These are phyloP conservation scores for Mimosa pudica DNA, from an alignment of 306 rosid genomes.

Conservation along the genomic window DNA sequence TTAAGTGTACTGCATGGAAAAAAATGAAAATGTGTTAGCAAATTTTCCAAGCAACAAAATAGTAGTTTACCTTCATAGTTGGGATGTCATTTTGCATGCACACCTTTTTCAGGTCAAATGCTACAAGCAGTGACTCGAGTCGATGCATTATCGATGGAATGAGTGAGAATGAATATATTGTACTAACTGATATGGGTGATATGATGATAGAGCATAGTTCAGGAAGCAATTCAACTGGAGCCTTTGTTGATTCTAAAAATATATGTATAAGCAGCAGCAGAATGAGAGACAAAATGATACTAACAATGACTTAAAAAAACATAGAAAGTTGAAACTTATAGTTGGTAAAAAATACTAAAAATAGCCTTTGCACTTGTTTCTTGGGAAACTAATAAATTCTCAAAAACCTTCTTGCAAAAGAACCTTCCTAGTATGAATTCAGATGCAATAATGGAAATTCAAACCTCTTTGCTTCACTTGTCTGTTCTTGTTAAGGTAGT, in stretches of 20 bases:
- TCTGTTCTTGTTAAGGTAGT: constrained; percentile 43
- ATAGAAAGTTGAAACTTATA: neutral
- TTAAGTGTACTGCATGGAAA: neutral
- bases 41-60: neutral
- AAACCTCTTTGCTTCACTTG: constrained; percentile 59
- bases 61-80: constrained; percentile 53
- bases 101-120: constrained; percentile 61
- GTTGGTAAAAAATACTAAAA: neutral
- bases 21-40: neutral
- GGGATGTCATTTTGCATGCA: constrained; percentile 59
- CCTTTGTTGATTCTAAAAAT: constrained; percentile 50
- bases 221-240: constrained; percentile 73
- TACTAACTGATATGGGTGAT: constrained; percentile 63
- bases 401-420: neutral
- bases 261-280: neutral
- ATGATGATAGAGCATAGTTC: constrained; percentile 70
- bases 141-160: constrained; percentile 83
- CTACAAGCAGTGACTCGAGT: constrained; percentile 65
- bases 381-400: too few species aligned
- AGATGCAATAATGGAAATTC: constrained; percentile 7
- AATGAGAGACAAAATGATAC: constrained; percentile 8
- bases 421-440: neutral
- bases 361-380: neutral
- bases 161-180: constrained; percentile 63
- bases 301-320: neutral